These are phyloP conservation scores for Seminavis robusta DNA, from an alignment of 108 stramenopile genomes.

Conservation along the genomic window DNA sequence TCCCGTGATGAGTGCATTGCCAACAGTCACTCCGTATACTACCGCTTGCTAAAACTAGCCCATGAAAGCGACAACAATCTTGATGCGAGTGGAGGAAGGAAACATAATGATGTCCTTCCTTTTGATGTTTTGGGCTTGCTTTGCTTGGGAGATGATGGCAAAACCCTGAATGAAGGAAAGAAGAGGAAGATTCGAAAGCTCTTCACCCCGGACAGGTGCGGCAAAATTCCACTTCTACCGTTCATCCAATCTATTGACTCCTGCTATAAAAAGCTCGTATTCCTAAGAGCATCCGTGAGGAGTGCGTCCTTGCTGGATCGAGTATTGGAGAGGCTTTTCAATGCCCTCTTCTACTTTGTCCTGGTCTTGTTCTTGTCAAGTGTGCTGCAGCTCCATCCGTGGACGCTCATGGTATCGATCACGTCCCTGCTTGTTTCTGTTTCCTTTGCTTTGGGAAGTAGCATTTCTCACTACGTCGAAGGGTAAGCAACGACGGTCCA, in stretches of 20 bases:
- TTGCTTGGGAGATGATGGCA: no score
- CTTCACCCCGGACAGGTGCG: conserved; percentile 41
- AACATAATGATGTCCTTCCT: no score
- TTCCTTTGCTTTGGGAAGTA: conserved; percentile 72
- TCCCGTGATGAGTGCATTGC: conserved; percentile 55
- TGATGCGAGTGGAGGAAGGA: conserved; percentile 2
- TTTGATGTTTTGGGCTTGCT: no score
- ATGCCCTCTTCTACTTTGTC: conserved; percentile 51
- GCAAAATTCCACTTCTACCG: conserved; percentile 43
- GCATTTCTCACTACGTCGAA: conserved; percentile 38
- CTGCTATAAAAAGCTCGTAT: conserved; percentile 57
- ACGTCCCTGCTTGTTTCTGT: conserved; percentile 66
- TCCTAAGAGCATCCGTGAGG: conserved; percentile 39
- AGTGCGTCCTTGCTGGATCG: conserved; percentile 72
- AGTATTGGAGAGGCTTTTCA: conserved; percentile 62
- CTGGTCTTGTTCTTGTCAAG: conserved; percentile 42
- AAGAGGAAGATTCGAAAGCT: conserved; percentile 38
- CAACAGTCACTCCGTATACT: conserved; percentile 49
- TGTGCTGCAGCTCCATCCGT: conserved; percentile 67
- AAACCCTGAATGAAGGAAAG: conserved; percentile 39
- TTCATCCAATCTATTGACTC: conserved; percentile 54
- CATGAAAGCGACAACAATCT: conserved; percentile 31
- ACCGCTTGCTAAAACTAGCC: conserved; percentile 32
- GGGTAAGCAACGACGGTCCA: no score
- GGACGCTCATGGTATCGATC: conserved; percentile 43